Conservation (phyloP, 352 stramenopile genomes). For the Thalassiosira delicatula region DNA sequence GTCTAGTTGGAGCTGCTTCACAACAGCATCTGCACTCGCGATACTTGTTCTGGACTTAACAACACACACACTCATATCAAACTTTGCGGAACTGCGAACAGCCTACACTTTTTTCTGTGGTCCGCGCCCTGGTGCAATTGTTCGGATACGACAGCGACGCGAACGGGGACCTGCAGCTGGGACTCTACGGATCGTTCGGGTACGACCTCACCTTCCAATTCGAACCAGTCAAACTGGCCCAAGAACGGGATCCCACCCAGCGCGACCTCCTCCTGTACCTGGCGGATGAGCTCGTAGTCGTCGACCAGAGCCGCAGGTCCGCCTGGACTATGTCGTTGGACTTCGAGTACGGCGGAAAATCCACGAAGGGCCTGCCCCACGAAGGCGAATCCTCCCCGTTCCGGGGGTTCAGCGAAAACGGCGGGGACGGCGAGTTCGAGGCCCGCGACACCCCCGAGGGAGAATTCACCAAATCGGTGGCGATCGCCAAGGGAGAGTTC, state of each 20-base stretch:
- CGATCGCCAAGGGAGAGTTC: slow-evolving; percentile 87
- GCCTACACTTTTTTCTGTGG: slow-evolving; percentile 87
- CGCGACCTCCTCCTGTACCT: slow-evolving; percentile 88
- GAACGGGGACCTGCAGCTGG: slow-evolving; percentile 86
- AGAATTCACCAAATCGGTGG: slow-evolving; percentile 85
- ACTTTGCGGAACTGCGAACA: no score
- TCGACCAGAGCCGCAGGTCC: slow-evolving; percentile 86
- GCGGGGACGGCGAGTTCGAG: slow-evolving; percentile 60
- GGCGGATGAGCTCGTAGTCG: slow-evolving; percentile 87
- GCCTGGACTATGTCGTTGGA: slow-evolving; percentile 87
- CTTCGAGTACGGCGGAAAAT: slow-evolving; percentile 82
- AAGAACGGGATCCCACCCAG: slow-evolving; percentile 82
- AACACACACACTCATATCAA: no score
- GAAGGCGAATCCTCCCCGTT: slow-evolving; percentile 56
- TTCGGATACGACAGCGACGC: slow-evolving; percentile 84
- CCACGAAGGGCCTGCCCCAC: slow-evolving; percentile 81
- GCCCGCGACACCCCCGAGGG: slow-evolving; percentile 81
- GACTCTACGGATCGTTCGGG: slow-evolving; percentile 88
- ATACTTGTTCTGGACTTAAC: no score
- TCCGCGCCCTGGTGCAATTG: slow-evolving; percentile 83
- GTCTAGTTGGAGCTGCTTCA: no score
- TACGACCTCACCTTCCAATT: slow-evolving; percentile 92
- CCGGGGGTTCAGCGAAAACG: no score
- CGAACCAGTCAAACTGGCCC: slow-evolving; percentile 85
- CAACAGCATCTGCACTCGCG: no score